Conservation (phyloP, 805 yeast species). For the Saccharomycopsis sp. region DNA sequence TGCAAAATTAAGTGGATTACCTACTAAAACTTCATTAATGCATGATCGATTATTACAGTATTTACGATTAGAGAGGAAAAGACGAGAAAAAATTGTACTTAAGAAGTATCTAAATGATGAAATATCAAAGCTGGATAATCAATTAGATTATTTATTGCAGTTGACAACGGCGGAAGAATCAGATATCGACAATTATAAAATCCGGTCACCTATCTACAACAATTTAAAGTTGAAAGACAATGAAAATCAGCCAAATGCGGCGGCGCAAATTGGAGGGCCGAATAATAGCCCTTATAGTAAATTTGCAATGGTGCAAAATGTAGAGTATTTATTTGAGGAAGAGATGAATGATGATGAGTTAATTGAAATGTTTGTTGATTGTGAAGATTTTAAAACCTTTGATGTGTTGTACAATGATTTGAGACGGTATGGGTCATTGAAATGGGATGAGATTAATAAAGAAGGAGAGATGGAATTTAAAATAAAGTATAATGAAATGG, state of each 20-base stretch:
- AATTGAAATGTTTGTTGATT: constrained; percentile 64
- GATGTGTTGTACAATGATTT: neutral
- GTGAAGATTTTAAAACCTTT: constrained; percentile 34
- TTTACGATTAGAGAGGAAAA: constrained; percentile 32
- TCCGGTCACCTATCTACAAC: constrained; percentile 28
- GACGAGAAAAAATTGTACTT: constrained; percentile 26
- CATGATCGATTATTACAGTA: constrained; percentile 31
- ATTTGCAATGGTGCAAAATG: constrained; percentile 30
- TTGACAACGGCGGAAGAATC: constrained; percentile 24
- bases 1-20: constrained; percentile 19
- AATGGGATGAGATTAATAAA: neutral
- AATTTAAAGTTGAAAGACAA: constrained; percentile 1
- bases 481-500: neutral
- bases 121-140: constrained; percentile 7
- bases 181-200: constrained; percentile 29
- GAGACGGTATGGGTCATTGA: neutral
- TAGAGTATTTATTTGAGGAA: constrained; percentile 38
- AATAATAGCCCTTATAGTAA: constrained; percentile 26
- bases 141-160: neutral
- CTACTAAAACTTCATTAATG: constrained; percentile 29
- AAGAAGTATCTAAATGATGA: constrained; percentile 23
- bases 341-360: constrained; percentile 63
- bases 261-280: neutral
- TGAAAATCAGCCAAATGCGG: neutral
- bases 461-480: neutral